phyloP scores from a whole-genome alignment of 192 early-diverging fungal species.

The Jimgerdemannia lactiflua region DNA sequence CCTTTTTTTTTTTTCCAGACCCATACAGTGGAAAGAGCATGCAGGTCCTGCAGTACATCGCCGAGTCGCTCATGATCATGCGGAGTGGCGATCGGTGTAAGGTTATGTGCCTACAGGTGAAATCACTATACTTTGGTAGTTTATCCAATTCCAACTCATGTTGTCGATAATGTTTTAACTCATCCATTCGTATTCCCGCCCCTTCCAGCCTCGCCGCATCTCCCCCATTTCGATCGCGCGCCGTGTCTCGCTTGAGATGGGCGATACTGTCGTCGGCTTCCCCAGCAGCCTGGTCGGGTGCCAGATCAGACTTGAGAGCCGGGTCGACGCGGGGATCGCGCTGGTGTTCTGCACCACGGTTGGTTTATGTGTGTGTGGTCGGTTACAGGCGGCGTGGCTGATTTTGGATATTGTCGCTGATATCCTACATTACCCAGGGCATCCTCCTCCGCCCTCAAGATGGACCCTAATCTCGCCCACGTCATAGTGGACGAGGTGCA shows the following conservation, averaged over 20 bases:
- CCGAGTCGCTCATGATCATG: slow-evolving; percentile 51
- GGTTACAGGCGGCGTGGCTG: not conserved
- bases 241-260: slow-evolving; percentile 74
- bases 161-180: not conserved
- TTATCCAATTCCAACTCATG: not conserved
- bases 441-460: slow-evolving; percentile 66
- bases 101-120: slow-evolving; percentile 62
- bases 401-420: not conserved
- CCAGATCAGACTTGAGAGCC: slow-evolving; percentile 66
- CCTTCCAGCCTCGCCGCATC: slow-evolving; percentile 63
- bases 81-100: slow-evolving; percentile 34
- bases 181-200: too few species aligned
- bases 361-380: not conserved
- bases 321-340: slow-evolving; percentile 47
- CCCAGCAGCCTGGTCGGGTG: slow-evolving; percentile 66
- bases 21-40: slow-evolving; percentile 61
- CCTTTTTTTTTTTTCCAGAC: slow-evolving; percentile 2
- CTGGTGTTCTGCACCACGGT: slow-evolving; percentile 76
- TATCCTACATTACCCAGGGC: slow-evolving; percentile 39
- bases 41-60: slow-evolving; percentile 77
- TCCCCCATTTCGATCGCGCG: slow-evolving; percentile 78
- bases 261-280: slow-evolving; percentile 55
- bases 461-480: slow-evolving; percentile 56
- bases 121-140: slow-evolving; percentile 15
- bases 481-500: slow-evolving; percentile 82